Percentiles rank a stretch among this genome's conserved stretches.
phyloP scores from a whole-genome alignment of 2,329 filamentous ascomycete species.

The Colletotrichum navitas region DNA sequence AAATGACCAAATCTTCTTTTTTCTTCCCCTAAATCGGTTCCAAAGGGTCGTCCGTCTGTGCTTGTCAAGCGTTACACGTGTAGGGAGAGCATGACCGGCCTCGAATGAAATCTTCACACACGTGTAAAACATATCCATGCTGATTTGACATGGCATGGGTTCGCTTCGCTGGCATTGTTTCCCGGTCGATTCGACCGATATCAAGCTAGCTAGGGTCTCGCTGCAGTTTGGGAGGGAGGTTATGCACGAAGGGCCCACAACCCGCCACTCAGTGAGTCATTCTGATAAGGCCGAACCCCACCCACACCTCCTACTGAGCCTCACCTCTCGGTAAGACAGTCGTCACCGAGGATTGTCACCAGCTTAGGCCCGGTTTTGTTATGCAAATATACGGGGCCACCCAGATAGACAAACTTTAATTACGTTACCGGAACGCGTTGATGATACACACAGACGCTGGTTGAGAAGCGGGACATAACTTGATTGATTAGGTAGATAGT shows the following conservation, averaged over 20 bases:
- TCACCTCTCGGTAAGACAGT: background rate
- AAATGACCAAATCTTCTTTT: background rate
- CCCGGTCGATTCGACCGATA: conserved; percentile 9
- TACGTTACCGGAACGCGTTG: background rate
- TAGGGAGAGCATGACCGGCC: background rate
- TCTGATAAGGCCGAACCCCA: conserved; percentile 16
- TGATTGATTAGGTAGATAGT: no score
- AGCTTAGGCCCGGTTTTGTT: background rate
- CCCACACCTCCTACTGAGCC: background rate
- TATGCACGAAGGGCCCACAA: conserved; percentile 11
- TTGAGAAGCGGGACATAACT: no score
- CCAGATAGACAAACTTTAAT: background rate
- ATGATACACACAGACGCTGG: no score
- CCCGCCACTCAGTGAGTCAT: conserved; percentile 25
- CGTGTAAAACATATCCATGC: conserved; percentile 20
- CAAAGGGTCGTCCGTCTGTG: background rate
- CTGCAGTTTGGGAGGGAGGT: background rate
- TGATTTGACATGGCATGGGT: conserved; percentile 17
- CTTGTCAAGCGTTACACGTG: background rate
- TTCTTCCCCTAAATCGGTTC: background rate
- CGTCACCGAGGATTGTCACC: conserved; percentile 9
- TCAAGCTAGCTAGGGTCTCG: background rate
- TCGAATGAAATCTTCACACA: conserved; percentile 5
- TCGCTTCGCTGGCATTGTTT: conserved; percentile 12
- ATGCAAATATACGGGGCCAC: background rate